phyloP scores from a whole-genome alignment of 2,329 filamentous ascomycete genomes.

The Nemania diffusa region DNA sequence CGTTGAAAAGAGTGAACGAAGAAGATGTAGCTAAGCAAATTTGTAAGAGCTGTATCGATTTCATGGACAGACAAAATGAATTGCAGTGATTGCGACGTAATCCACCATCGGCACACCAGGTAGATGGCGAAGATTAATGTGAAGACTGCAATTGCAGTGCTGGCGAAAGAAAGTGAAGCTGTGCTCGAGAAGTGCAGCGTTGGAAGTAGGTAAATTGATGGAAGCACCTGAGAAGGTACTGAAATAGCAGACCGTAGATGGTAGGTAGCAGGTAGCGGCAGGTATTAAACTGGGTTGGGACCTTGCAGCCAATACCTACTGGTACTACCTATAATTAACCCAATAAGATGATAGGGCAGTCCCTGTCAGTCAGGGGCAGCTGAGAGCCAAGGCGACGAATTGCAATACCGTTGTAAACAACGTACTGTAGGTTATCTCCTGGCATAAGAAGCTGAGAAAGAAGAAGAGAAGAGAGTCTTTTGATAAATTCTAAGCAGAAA shows the following conservation, averaged over 20 bases:
- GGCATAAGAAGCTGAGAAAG: neutral
- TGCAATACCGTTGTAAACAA: constrained; percentile 29
- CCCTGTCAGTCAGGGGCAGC: constrained; percentile 36
- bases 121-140: constrained; percentile 46
- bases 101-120: constrained; percentile 42
- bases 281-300: constrained; percentile 20
- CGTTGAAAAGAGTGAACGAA: constrained; percentile 48
- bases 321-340: constrained; percentile 27
- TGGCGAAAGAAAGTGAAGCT: constrained; percentile 31
- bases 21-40: constrained; percentile 47
- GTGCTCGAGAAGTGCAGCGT: constrained; percentile 27
- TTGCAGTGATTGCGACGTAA: constrained; percentile 40
- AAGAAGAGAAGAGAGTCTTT: constrained; percentile 11
- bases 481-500: too few species aligned
- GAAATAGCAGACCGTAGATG: neutral
- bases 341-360: constrained; percentile 27
- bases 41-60: constrained; percentile 46
- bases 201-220: constrained; percentile 30
- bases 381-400: constrained; percentile 43
- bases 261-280: neutral
- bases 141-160: constrained; percentile 40
- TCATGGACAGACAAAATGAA: constrained; percentile 47
- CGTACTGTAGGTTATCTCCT: neutral
- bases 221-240: constrained; percentile 29
- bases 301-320: constrained; percentile 32